Conservation (phyloP, 2,329 filamentous ascomycete species). For the Fusarium burgessii region DNA sequence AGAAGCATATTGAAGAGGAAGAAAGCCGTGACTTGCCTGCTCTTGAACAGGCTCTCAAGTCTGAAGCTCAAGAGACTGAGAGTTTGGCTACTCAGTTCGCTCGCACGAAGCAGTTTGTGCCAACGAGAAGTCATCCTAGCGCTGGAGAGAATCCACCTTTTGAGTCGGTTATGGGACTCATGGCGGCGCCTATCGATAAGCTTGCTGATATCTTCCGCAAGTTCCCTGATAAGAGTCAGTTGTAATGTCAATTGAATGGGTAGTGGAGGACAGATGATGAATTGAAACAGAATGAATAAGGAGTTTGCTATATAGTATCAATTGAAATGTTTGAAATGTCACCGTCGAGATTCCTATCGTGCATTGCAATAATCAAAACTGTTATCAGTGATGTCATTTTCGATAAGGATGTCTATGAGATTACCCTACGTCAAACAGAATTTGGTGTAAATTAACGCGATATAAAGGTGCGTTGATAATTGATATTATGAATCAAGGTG, state of each 20-base stretch:
- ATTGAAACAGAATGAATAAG: neutral
- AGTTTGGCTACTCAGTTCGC: slow-evolving; percentile 56
- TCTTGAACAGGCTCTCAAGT: slow-evolving; percentile 58
- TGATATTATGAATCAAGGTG: too few species aligned
- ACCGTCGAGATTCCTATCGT: neutral
- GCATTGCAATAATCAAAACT: accelerated
- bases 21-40: slow-evolving; percentile 61
- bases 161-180: slow-evolving; percentile 65
- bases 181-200: slow-evolving; percentile 68
- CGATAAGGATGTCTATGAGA: neutral
- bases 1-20: slow-evolving; percentile 63
- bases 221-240: slow-evolving; percentile 51
- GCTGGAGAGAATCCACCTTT: slow-evolving; percentile 65
- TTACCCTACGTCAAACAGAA: neutral
- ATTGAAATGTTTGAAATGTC: neutral
- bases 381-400: neutral
- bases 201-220: slow-evolving; percentile 66
- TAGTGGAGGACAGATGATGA: neutral
- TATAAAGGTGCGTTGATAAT: too few species aligned
- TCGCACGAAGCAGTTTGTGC: slow-evolving; percentile 66
- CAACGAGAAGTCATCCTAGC: slow-evolving; percentile 63
- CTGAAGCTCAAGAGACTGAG: slow-evolving; percentile 44
- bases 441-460: too few species aligned
- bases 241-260: neutral
- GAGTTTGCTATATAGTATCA: too few species aligned